Base-by-base conservation (phyloP, 148 eudicot species). In the Cornus florida region DNA sequence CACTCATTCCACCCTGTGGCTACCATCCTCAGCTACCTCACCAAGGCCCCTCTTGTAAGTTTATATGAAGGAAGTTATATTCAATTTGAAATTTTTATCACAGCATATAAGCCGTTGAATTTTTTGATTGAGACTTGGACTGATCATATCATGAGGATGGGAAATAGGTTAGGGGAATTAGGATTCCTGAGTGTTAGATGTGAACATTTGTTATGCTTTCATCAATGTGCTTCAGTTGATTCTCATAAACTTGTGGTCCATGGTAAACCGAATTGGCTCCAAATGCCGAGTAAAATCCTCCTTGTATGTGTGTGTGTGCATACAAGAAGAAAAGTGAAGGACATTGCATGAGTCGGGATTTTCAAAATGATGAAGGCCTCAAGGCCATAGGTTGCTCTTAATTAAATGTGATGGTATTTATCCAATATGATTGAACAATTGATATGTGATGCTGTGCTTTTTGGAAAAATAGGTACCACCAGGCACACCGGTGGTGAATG, bases 401-500 rank as follows among this genome's bases (percentile, higher is more conserved):
- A 7, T 39, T 39, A 0, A 39, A 39, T 39, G 43, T 39, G 43
- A 39, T 39, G 7, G 7, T 39, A 39, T 39, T 39, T 7, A 60
- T 60, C 3, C 16, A 16, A 60, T 60, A 16, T 60, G 20, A 28
- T 28, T 28, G 28, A 28, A 28, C 28, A 28, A 28, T 28, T 28
- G 28, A 28, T 28, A 28, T 28, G 28, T 28, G 28, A 14, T 13
- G 64, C 14, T 57, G 64, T 57, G 17, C 4, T 62, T 62, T 17
- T 0, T 62, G 22, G 60, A 67, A 19, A 78, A 84, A 82, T 84
- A 94, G 98, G 98, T 95, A 46, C 99, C 99, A 69, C 99, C 98
- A 23, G 98, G 99, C 35, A 96, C 99, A 23, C 99, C 99, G 20
- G 99, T 96, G 83, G 99, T 96, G 87, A 96, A 96, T 56, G 99